These are phyloP conservation scores for Fermentozyma sake DNA, from an alignment of 1,139 yeast genomes.

Conservation along the genomic window DNA sequence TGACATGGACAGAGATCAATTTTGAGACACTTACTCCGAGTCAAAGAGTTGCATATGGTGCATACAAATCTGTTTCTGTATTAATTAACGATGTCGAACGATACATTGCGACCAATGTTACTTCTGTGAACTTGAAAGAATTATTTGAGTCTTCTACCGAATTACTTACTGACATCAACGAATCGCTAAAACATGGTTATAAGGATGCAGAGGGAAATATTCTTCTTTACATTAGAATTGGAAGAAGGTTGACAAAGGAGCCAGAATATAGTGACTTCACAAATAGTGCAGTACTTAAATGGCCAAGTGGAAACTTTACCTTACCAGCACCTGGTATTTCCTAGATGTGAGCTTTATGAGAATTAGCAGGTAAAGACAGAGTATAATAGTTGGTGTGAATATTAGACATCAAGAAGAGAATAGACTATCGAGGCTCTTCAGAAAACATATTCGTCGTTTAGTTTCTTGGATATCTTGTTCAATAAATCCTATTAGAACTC, in stretches of 20 bases:
- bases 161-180: conserved; percentile 8
- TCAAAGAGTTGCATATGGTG: conserved; percentile 5
- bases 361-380: conserved; percentile 1
- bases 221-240: conserved; percentile 51
- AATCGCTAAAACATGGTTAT: conserved; percentile 14
- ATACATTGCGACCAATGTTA: conserved; percentile 49
- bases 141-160: conserved; percentile 31
- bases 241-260: conserved; percentile 42
- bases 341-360: too few relatives aligned
- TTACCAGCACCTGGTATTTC: conserved; percentile 21
- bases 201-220: conserved; percentile 27
- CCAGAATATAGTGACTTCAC: conserved; percentile 49
- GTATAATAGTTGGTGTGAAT: neutral
- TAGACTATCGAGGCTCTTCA: too few relatives aligned
- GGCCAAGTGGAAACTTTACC: conserved; percentile 55
- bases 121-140: conserved; percentile 35
- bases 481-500: too few relatives aligned
- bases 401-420: neutral
- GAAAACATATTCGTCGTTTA: too few relatives aligned
- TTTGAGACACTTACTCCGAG: conserved; percentile 4
- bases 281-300: conserved; percentile 49
- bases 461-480: too few relatives aligned
- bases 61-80: conserved; percentile 51
- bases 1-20: conserved; percentile 27
- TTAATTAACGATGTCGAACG: conserved; percentile 78